Base-by-base conservation (phyloP, 768 basidiomycete species). In the Paxillus ammoniavirescens region DNA sequence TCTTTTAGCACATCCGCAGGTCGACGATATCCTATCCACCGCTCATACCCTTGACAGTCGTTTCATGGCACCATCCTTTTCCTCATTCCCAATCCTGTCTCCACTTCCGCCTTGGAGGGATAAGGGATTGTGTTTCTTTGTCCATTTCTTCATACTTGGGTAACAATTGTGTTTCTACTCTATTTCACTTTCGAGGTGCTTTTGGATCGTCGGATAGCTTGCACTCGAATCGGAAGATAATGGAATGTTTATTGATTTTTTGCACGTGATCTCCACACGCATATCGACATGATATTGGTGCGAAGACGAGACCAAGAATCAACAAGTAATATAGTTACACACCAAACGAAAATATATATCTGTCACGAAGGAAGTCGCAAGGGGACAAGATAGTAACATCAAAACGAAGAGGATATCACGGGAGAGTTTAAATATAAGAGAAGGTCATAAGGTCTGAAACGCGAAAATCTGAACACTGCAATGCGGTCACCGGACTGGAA, bases 1-100 rank as follows among this genome's bases (percentile, higher is more conserved):
- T 62, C 69, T 58, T 58, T 57, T 47, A 65, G 26, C 26, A 23
- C 37, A 38, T 53, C 42, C 62, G 65, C 69, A 57, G 65, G 67
- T 51, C 67, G 67, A 65, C 50, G 47, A 71, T 65, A 69, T 68
- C 61, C 56, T 47, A 58, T 36, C 49, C 47, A 36, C 23, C 56
- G 28, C 33, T 50, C 54, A 68, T 71, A 69, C 61, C 65, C 67
- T 45, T 50, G 47, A 69, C 67, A 43, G 63, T 69, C 70, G 48
- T 68, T 69, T 65, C 57, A 43, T 59, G 54, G 46, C 56, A 52
- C 49, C 33, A 41, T 53, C 50, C 44, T 28, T 54, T 48, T 52
- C 36, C 61, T 36, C 67, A 47, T 36, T 52, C 42, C 43, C 48
- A 38, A 43, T 51, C 50, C 41, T 52, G 50, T 54, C 2, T 23